Evolutionary conservation across 306 rosid species (phyloP).

Genomic region (Ammopiptanthus mongolicus): DNA sequence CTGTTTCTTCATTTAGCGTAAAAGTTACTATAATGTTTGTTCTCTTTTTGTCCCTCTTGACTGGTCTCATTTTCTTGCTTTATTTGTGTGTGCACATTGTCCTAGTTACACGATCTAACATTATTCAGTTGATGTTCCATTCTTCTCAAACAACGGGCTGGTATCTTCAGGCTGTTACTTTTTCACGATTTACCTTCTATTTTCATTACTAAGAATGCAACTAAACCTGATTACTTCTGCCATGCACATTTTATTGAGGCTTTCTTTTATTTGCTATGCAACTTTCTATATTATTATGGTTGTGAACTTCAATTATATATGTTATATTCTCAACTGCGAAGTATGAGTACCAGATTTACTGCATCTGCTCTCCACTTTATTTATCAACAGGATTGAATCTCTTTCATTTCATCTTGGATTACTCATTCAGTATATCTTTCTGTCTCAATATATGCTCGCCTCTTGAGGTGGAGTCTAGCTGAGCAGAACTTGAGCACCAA

Average conservation of each 20-base stretch:
- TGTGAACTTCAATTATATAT: background rate
- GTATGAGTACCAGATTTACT: background rate
- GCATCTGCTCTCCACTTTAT: background rate
- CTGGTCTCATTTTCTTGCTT: conserved; percentile 4
- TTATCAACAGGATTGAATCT: background rate
- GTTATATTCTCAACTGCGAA: background rate
- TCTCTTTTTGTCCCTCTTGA: background rate
- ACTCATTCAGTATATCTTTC: background rate
- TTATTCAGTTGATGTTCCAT: background rate
- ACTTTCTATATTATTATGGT: background rate
- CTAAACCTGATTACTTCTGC: background rate
- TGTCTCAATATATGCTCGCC: no score
- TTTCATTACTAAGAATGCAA: background rate
- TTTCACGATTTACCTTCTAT: background rate
- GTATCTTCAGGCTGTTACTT: background rate
- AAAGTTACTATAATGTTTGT: background rate
- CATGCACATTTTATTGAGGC: background rate
- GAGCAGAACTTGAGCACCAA: no score
- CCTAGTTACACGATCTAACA: background rate
- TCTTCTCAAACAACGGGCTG: background rate
- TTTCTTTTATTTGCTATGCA: background rate
- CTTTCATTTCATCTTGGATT: background rate
- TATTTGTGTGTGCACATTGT: background rate
- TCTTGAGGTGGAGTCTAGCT: no score
- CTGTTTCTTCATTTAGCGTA: background rate